Evolutionary conservation across 129 eudicot genomes (phyloP).

Genomic region (Saposhnikovia divaricata): DNA sequence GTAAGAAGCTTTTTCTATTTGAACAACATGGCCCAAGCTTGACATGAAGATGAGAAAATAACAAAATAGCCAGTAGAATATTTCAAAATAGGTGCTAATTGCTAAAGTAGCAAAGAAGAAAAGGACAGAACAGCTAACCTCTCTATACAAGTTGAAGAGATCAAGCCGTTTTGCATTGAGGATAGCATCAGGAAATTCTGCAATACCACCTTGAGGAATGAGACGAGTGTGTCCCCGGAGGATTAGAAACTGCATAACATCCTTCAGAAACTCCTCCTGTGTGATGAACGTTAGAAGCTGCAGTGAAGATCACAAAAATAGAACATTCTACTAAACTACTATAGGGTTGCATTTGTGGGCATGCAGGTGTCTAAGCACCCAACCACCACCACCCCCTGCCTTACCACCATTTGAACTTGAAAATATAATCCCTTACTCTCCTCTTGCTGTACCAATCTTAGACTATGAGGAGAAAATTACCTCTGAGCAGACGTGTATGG

Average conservation of each 20-base stretch:
- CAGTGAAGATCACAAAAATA: neutral
- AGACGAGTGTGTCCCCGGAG: conserved; percentile 98
- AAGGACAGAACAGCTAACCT: conserved; percentile 38
- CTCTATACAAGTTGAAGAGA: conserved; percentile 83
- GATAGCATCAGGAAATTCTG: conserved; percentile 98
- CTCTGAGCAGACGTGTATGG: conserved; percentile 94
- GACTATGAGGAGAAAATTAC: conserved; percentile 21
- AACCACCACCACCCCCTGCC: neutral
- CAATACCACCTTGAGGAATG: conserved; percentile 97
- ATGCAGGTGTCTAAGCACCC: neutral
- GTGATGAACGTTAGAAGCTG: neutral
- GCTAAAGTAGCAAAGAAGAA: neutral
- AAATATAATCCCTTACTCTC: neutral
- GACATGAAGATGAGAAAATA: neutral
- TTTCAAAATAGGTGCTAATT: neutral
- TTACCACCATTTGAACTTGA: neutral
- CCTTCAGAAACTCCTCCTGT: conserved; percentile 95
- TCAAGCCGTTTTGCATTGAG: conserved; percentile 95
- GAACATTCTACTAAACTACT: no score
- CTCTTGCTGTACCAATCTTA: neutral
- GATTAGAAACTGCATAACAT: conserved; percentile 89
- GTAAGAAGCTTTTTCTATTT: neutral
- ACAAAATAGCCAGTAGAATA: neutral
- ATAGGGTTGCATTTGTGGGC: neutral
- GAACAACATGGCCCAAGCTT: neutral